Evolutionary conservation across 2,329 filamentous ascomycete genomes (phyloP), one percentile per base, ranked within the genome.

Genomic region (Massarina eburnea): DNA sequence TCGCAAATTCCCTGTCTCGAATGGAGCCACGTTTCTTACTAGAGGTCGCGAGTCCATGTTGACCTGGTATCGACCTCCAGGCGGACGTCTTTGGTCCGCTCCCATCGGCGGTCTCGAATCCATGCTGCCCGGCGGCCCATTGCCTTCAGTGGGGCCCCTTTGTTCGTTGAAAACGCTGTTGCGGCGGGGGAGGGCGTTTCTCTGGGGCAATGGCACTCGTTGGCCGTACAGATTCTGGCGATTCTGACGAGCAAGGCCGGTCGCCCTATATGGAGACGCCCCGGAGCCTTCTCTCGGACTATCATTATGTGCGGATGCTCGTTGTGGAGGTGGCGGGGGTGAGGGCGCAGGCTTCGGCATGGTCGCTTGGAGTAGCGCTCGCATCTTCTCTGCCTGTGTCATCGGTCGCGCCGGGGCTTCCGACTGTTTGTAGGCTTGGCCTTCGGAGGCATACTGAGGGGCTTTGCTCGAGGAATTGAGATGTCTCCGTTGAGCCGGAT

Each of bases 401-500:
- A 63, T 41, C 17, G 39, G 53, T 21, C 54, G 47, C n/a, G 54
- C 27, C 12, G 54, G 45, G 29, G 48, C 44, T 41, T 52, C 35
- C 10, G 45, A 56, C 46, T 59, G 62, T 46, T 59, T 59, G 49
- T 60, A 64, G 5, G 62, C 26, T 39, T 43, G 59, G 38, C 8
- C 57, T 51, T 58, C 67, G 47, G 38, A 36, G 15, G 66, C 65
- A 47, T 59, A 59, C 18, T 69, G 61, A 3, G 60, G 56, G 14
- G 56, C 54, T 52, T 55, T 61, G 32, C 55, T 63, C 6, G 66
- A 70, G 17, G 61, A 66, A 51, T 62, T 66, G 43, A 71, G 51
- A 15, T 60, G 40, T 39, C 68, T 54, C 32, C 59, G 59, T 35
- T 70, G 67, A n/a, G 54, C 43, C n/a, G 55, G 27, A 8, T 34